Evolutionary conservation across 352 stramenopile species (phyloP).

Genomic region (Pythium rhizo-oryzae): DNA sequence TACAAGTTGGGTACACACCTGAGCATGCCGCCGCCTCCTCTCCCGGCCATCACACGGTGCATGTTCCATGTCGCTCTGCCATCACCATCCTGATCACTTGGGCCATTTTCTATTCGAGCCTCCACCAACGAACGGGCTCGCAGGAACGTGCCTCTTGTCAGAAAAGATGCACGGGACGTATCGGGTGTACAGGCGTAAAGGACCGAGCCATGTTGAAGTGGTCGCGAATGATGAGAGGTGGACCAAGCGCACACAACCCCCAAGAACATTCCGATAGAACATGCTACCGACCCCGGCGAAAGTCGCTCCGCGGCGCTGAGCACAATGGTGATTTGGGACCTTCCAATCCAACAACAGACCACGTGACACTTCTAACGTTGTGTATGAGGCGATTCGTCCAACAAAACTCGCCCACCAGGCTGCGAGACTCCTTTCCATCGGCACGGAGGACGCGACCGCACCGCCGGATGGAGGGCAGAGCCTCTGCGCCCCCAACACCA

Average conservation of each 20-base stretch:
- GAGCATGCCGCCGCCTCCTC: neutral
- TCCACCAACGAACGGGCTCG: slow-evolving; percentile 12
- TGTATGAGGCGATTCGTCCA: slow-evolving; percentile 1
- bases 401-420: neutral
- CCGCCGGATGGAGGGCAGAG: neutral
- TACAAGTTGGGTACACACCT: neutral
- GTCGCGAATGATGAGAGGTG: slow-evolving; percentile 6
- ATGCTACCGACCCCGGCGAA: neutral
- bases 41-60: neutral
- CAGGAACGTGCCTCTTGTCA: slow-evolving; percentile 28
- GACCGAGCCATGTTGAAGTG: slow-evolving; percentile 27
- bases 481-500: neutral
- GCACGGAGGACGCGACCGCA: neutral
- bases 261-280: neutral
- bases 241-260: neutral
- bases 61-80: slow-evolving; percentile 2
- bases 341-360: no score
- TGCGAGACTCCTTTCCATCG: neutral
- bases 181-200: neutral
- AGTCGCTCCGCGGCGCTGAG: no score
- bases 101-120: neutral
- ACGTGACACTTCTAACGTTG: no score
- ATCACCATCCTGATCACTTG: slow-evolving; percentile 2
- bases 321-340: no score
- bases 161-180: slow-evolving; percentile 25